Conservation (phyloP, 139 green algal species). For the Astrephomene gubernaculifera region DNA sequence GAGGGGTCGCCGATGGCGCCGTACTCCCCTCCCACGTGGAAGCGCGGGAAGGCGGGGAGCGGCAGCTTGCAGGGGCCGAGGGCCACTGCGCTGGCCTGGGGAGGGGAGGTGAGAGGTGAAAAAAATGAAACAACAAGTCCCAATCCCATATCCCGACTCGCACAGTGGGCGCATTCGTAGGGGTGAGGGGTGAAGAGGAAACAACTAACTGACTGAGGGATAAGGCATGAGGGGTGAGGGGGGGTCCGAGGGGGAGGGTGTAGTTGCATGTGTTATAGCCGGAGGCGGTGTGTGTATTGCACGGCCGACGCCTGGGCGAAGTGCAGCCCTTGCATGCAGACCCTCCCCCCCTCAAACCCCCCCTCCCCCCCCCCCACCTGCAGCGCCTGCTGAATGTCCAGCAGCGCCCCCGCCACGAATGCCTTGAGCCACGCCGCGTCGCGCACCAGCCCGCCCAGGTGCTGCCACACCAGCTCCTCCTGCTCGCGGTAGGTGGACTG, state of each 20-base stretch:
- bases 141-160: too few relatives aligned
- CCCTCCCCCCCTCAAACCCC: not conserved
- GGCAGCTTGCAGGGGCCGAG: constrained; percentile 60
- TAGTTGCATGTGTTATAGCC: too few relatives aligned
- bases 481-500: constrained; percentile 79
- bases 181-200: too few relatives aligned
- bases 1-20: constrained; percentile 40
- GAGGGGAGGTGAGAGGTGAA: too few relatives aligned
- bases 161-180: too few relatives aligned
- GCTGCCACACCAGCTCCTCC: constrained; percentile 86
- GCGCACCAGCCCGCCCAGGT: constrained; percentile 81
- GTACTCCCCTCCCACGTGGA: constrained; percentile 34
- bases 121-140: too few relatives aligned
- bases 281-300: too few relatives aligned
- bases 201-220: too few relatives aligned
- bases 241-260: too few relatives aligned
- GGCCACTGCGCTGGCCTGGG: constrained; percentile 43
- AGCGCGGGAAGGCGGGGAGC: constrained; percentile 47
- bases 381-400: constrained; percentile 64
- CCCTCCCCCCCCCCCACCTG: constrained; percentile 49
- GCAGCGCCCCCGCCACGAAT: constrained; percentile 71
- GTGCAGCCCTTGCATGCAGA: too few relatives aligned
- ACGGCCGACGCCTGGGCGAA: too few relatives aligned
- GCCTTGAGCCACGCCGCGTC: constrained; percentile 84
- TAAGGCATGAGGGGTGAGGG: too few relatives aligned